Base-by-base conservation (phyloP, 495 filamentous ascomycete genomes). In the Neurospora sp. region DNA sequence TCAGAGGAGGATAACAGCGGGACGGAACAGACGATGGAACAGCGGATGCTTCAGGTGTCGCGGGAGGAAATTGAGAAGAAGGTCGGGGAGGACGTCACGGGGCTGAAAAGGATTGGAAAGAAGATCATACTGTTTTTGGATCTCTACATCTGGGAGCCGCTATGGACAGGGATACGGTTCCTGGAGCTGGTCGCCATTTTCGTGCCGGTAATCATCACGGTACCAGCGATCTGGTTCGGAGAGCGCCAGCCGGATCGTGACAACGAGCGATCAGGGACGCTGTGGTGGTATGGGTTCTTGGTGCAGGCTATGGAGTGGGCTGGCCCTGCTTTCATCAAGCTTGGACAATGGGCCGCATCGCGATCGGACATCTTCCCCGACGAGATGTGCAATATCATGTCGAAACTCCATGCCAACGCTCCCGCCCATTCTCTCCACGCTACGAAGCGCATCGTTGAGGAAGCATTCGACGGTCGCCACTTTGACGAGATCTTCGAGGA, bases 281-380 rank as follows among this genome's bases (percentile, higher is more conserved):
- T 98, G 14, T 97, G 93, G 94, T 99, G 96, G 96, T 98, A 97
- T 84, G 85, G 83, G 1, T 97, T 97, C 79, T 81, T 99, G 48
- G 93, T 98, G 7, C 88, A 86, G 71, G 86, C 90, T 3, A 98
- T 99, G 96, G 96, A 99, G 82, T 88, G 90, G 74, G 94, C 94
- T 41, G 96, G 96, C 7, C 94, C 96, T 41, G 94, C 96, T 0
- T 99, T 98, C 78, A 98, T 99, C 84, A 99, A 99, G 93, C 89
- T 99, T 71, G 96, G 96, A 35, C 96, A 99, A 92, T 99, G 96
- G 96, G 96, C 96, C 31, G 96, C 96, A 12, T 98, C 96, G 5
- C 88, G 96, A 78, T 92, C 95, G 73, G 96, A 99, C 80, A 97
- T 99, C 79, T 99, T 99, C 81, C 94, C 96, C n/a, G 91, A 86